A percentile compares a stretch with the other conserved stretches of the same genome.
phyloP scores from a whole-genome alignment of 495 filamentous ascomycete genomes.

The Trichoderma parareesei region DNA sequence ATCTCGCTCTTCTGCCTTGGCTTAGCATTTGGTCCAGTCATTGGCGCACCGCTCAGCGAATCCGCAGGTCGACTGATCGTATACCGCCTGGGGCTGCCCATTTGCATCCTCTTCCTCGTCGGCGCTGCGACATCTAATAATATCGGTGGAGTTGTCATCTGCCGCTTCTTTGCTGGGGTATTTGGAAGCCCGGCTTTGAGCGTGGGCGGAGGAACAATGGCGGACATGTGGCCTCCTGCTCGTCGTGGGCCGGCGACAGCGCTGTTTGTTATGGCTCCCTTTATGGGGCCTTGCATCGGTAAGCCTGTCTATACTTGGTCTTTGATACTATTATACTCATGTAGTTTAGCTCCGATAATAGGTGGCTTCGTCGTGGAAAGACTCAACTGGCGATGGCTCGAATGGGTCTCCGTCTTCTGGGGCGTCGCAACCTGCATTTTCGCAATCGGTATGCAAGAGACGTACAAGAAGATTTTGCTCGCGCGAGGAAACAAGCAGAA shows the following conservation, averaged over 20 bases:
- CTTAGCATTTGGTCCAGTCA: conserved; percentile 46
- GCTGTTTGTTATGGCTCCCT: conserved; percentile 45
- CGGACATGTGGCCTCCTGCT: conserved; percentile 40
- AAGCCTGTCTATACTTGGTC: conserved; percentile 12
- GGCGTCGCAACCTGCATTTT: conserved; percentile 10
- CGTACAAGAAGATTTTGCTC: conserved; percentile 17
- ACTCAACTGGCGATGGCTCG: conserved; percentile 53
- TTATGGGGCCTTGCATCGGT: conserved; percentile 47
- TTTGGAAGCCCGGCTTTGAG: conserved; percentile 45
- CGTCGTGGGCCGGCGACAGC: conserved; percentile 32
- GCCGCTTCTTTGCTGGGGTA: conserved; percentile 53
- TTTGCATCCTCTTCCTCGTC: conserved; percentile 50
- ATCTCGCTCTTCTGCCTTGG: conserved; percentile 46
- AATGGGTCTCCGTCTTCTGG: conserved; percentile 20
- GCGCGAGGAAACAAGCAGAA: neutral
- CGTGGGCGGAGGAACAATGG: conserved; percentile 45
- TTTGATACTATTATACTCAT: neutral
- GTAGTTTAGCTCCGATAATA: conserved; percentile 41
- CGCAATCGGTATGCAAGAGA: conserved; percentile 12
- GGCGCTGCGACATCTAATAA: conserved; percentile 48
- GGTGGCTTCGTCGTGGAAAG: conserved; percentile 50
- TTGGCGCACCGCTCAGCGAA: conserved; percentile 49
- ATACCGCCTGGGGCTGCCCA: conserved; percentile 38
- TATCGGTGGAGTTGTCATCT: conserved; percentile 44
- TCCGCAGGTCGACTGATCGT: conserved; percentile 41